These are phyloP conservation scores for Porogramme epimiltina DNA, from an alignment of 1,284 basidiomycete species.

Conservation along the genomic window DNA sequence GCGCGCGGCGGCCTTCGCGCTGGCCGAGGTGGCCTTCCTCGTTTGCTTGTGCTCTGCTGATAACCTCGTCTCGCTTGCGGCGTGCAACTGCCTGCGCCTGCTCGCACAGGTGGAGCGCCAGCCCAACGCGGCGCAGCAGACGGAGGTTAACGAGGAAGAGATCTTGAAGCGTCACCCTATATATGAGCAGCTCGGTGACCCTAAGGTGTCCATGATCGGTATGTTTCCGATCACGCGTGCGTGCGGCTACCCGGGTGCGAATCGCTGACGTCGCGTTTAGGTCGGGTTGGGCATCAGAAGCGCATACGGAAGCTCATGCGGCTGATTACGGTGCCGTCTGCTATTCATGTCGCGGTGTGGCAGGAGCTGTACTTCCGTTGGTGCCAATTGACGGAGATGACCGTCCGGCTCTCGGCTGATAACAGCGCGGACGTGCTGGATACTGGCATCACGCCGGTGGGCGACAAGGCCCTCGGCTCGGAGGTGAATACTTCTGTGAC, in stretches of 20 bases:
- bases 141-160: slow-evolving; percentile 57
- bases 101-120: slow-evolving; percentile 67
- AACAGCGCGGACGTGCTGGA: slow-evolving; percentile 27
- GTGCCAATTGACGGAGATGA: slow-evolving; percentile 37
- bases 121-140: slow-evolving; percentile 52
- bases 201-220: slow-evolving; percentile 70
- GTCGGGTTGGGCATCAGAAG: slow-evolving; percentile 81
- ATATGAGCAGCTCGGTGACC: slow-evolving; percentile 79
- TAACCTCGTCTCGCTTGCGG: slow-evolving; percentile 61
- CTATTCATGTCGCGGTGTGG: slow-evolving; percentile 78
- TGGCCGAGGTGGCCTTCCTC: slow-evolving; percentile 72
- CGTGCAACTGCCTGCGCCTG: slow-evolving; percentile 67
- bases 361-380: slow-evolving; percentile 71
- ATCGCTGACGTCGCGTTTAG: slow-evolving; percentile 26
- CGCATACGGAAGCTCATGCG: slow-evolving; percentile 74
- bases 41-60: slow-evolving; percentile 71
- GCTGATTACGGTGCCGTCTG: slow-evolving; percentile 60
- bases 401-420: slow-evolving; percentile 28
- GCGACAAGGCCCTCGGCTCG: slow-evolving; percentile 35
- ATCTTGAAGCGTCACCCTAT: slow-evolving; percentile 66
- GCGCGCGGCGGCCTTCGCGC: slow-evolving; percentile 58
- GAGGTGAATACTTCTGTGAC: slow-evolving; percentile 35
- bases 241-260: not conserved
- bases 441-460: slow-evolving; percentile 24
- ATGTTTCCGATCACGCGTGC: slow-evolving; percentile 25